Percentiles rank a stretch among this genome's conserved stretches.
Conservation (phyloP, 305 asterid species). For the Fraxinus floribunda region DNA sequence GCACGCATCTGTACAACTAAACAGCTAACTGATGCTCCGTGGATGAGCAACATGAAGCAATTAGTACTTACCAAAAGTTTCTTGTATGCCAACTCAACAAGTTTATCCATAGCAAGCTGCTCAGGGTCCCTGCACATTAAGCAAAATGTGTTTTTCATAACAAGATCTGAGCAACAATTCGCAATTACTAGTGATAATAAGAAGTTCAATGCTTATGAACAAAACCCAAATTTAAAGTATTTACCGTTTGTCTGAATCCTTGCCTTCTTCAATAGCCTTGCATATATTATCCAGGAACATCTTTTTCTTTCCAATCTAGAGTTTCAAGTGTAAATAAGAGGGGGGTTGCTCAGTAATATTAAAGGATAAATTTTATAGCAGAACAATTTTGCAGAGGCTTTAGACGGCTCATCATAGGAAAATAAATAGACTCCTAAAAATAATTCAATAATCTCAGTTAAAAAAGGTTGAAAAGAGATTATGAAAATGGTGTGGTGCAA, state of each 20-base stretch:
- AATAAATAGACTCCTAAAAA: constrained; percentile 1
- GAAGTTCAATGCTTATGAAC: constrained; percentile 14
- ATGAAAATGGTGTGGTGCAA: constrained; percentile 11
- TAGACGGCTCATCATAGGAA: not conserved
- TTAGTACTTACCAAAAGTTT: constrained; percentile 74
- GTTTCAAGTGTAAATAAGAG: constrained; percentile 30
- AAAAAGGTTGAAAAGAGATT: not conserved
- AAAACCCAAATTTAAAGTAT: constrained; percentile 22
- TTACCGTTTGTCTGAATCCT: constrained; percentile 52
- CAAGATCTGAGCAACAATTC: constrained; percentile 13
- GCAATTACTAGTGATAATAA: constrained; percentile 5
- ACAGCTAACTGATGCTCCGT: constrained; percentile 8
- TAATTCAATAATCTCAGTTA: not conserved
- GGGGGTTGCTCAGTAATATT: constrained; percentile 11
- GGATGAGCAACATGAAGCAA: constrained; percentile 16
- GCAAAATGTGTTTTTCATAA: constrained; percentile 17
- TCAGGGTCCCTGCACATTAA: constrained; percentile 69
- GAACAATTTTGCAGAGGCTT: not conserved
- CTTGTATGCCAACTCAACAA: constrained; percentile 77
- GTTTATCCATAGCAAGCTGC: constrained; percentile 82
- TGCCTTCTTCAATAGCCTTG: constrained; percentile 56
- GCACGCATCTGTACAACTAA: not conserved
- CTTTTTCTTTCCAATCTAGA: constrained; percentile 67
- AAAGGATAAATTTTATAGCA: not conserved
- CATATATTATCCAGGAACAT: constrained; percentile 48